Base-by-base conservation (phyloP, 1,284 basidiomycete genomes). In the Acaromyces ingoldii region DNA sequence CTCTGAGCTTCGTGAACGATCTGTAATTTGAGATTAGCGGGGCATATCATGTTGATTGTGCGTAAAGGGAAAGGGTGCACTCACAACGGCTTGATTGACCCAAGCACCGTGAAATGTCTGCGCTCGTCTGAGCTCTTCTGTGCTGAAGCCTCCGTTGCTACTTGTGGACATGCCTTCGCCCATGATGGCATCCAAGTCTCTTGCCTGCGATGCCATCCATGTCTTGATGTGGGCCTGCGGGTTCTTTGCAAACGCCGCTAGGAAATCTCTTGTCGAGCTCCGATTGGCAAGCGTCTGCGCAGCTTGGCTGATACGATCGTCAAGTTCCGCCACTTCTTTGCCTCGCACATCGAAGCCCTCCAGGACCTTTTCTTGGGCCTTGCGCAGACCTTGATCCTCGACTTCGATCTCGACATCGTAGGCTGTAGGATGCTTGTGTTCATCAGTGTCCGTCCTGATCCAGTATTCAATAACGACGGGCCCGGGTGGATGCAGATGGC, bases 371-470 rank as follows among this genome's bases (percentile, higher is more conserved):
- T 80, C 81, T 84, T 91, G 88, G 58, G 85, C 84, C 50, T 79
- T 81, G 76, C 90, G 91, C 54, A 88, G 76, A 0, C 77, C 76
- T 10, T 83, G 80, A 71, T 96, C 92, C 67, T 96, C 92, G 70
- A 88, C 82, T 71, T 91, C 91, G 19, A 96, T 78, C 51, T 93
- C 89, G 21, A 93, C 83, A 70, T 96, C 92, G 80, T 85, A 96
- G 0, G 85, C 89, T 78, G 61, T 58, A 21, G 65, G 66, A 59
- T 62, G 80, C 70, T 65, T 66, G 58, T 74, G 64, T 42, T 71
- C 68, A 17, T 68, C 72, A 43, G 64, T 65, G 59, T 75, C 73
- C 25, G 71, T 74, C 11, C 70, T 60, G 6, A 75, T 39, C 69
- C 82, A 70, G 73, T 93, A 91, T 65, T 88, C 84, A n/a, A 97